A percentile compares a stretch with the other conserved stretches of the same genome.
phyloP scores from a whole-genome alignment of 169 alveolate genomes.

The Plasmodium inui region DNA sequence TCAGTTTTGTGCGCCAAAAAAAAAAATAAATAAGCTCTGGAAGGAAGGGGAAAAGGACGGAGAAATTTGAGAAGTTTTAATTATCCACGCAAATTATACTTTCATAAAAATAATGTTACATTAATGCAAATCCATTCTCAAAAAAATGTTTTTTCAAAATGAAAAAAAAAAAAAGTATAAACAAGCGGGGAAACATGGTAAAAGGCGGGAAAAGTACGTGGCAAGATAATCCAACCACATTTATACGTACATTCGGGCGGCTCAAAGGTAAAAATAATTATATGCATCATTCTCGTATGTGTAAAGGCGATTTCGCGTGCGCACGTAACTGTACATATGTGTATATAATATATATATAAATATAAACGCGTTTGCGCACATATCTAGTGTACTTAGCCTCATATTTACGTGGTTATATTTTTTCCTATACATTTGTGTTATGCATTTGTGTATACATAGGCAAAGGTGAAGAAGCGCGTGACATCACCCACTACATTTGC shows the following conservation, averaged over 20 bases:
- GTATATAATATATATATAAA: constrained; percentile 20
- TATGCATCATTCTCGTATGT: not conserved
- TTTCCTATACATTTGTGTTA: not conserved
- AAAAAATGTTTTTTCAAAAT: constrained; percentile 2
- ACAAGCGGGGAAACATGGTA: not conserved
- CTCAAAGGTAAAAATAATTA: constrained; percentile 1
- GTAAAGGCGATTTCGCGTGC: not conserved
- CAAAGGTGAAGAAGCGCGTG: not conserved
- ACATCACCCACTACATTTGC: not conserved
- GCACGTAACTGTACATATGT: not conserved
- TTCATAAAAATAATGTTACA: constrained; percentile 7
- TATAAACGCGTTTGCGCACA: not conserved
- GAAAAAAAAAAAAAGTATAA: constrained; percentile 3
- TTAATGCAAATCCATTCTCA: not conserved
- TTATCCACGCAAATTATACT: constrained; percentile 4
- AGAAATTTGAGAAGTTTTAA: constrained; percentile 2
- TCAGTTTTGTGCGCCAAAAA: not conserved
- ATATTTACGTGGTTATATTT: not conserved
- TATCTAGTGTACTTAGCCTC: not conserved
- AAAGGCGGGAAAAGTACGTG: not conserved
- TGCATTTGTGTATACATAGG: not conserved
- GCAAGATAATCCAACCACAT: not conserved
- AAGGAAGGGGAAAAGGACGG: not conserved
- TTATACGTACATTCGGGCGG: not conserved
- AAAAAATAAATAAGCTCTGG: constrained; percentile 25